Conservation (phyloP, 352 stramenopile species). For the Globisporangium uncinulatum region DNA sequence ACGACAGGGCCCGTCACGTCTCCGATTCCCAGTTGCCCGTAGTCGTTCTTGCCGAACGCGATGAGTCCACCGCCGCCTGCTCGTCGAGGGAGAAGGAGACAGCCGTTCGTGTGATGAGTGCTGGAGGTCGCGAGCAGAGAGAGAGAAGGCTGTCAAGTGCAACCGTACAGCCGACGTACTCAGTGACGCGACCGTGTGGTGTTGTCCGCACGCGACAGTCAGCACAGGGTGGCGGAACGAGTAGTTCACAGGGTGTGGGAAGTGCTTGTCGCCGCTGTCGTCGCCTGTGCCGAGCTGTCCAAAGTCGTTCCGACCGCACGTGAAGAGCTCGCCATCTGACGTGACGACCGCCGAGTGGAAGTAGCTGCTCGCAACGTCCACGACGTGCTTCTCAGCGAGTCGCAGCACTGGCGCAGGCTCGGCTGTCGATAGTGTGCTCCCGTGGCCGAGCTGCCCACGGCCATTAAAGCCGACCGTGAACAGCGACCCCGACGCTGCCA, state of each 20-base stretch:
- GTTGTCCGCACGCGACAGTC: slow-evolving; percentile 85
- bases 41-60: slow-evolving; percentile 91
- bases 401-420: slow-evolving; percentile 43
- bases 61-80: slow-evolving; percentile 56
- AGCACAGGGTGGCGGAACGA: slow-evolving; percentile 46
- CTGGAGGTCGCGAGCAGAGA: slow-evolving; percentile 1
- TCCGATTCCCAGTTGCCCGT: slow-evolving; percentile 86
- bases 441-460: slow-evolving; percentile 85
- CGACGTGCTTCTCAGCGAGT: slow-evolving; percentile 47
- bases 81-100: not conserved
- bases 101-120: not conserved
- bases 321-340: slow-evolving; percentile 70
- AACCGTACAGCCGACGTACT: slow-evolving; percentile 22
- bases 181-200: slow-evolving; percentile 79
- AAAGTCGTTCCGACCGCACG: slow-evolving; percentile 91
- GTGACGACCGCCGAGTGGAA: slow-evolving; percentile 88
- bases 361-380: slow-evolving; percentile 88
- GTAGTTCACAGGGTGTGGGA: slow-evolving; percentile 49
- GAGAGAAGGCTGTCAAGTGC: not conserved
- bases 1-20: slow-evolving; percentile 35
- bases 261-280: slow-evolving; percentile 36
- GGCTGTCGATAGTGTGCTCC: slow-evolving; percentile 55
- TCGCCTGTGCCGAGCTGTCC: slow-evolving; percentile 71
- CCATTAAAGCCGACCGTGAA: slow-evolving; percentile 93
- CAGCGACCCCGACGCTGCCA: slow-evolving; percentile 61